phyloP scores from a whole-genome alignment of 805 yeast genomes.

The Cyberlindnera suaveolens region DNA sequence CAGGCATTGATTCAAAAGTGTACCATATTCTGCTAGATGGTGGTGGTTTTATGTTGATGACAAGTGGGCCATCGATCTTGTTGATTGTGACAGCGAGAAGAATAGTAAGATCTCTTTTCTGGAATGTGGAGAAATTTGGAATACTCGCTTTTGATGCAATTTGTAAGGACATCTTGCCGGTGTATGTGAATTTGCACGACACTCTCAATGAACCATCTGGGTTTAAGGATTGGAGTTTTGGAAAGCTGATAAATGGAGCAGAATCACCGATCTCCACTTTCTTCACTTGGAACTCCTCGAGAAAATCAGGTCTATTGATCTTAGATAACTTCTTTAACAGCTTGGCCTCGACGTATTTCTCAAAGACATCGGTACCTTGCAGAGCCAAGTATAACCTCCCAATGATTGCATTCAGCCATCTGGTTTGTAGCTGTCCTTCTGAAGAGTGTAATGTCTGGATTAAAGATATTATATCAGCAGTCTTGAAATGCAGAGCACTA shows the following conservation, averaged over 20 bases:
- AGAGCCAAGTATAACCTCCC: conserved; percentile 79
- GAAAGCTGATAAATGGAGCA: conserved; percentile 75
- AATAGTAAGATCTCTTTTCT: conserved; percentile 66
- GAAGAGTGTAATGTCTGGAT: conserved; percentile 76
- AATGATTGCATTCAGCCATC: conserved; percentile 85
- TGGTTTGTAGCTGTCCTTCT: conserved; percentile 74
- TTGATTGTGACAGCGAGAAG: conserved; percentile 63
- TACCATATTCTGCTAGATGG: conserved; percentile 93
- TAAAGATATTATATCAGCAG: conserved; percentile 64
- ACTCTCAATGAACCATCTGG: conserved; percentile 75
- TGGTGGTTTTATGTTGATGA: conserved; percentile 73
- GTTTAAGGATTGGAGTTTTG: conserved; percentile 58
- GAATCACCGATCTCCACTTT: conserved; percentile 70
- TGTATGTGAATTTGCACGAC: conserved; percentile 56
- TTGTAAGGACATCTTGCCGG: conserved; percentile 70
- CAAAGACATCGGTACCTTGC: conserved; percentile 65
- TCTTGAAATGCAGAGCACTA: conserved; percentile 62
- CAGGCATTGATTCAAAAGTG: conserved; percentile 75
- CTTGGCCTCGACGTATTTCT: conserved; percentile 47
- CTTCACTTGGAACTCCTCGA: conserved; percentile 75
- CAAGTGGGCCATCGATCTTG: conserved; percentile 66
- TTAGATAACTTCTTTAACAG: conserved; percentile 69
- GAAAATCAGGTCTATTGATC: conserved; percentile 79
- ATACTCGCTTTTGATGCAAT: conserved; percentile 76
- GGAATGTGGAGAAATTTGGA: conserved; percentile 61